Conservation (phyloP, 345 rosid species). For the Aegle marmelos region DNA sequence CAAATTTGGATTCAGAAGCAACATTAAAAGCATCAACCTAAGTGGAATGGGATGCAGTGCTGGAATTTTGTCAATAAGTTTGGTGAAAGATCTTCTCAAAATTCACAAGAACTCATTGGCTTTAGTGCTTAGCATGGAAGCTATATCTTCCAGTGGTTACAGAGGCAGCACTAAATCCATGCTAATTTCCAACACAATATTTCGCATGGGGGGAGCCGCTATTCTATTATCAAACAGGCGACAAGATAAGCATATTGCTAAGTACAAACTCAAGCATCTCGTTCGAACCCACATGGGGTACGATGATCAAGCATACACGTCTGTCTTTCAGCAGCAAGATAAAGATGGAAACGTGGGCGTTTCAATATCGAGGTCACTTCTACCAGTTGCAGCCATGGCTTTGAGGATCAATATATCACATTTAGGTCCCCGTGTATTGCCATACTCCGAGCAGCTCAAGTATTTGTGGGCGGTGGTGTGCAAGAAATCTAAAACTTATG, state of each 20-base stretch:
- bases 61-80: slow-evolving; percentile 45
- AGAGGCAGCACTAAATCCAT: slow-evolving; percentile 44
- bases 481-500: slow-evolving; percentile 23
- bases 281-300: slow-evolving; percentile 57
- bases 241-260: slow-evolving; percentile 37
- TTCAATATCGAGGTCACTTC: slow-evolving; percentile 46
- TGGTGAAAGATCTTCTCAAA: slow-evolving; percentile 52
- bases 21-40: slow-evolving; percentile 52
- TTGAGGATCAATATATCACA: slow-evolving; percentile 42
- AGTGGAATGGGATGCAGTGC: slow-evolving; percentile 74
- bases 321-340: slow-evolving; percentile 48
- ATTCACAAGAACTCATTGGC: slow-evolving; percentile 50
- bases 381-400: slow-evolving; percentile 37
- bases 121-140: slow-evolving; percentile 57
- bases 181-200: slow-evolving; percentile 51
- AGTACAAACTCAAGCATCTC: slow-evolving; percentile 55
- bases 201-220: slow-evolving; percentile 66
- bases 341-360: slow-evolving; percentile 47
- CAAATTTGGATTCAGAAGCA: slow-evolving; percentile 46
- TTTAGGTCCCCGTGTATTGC: slow-evolving; percentile 51
- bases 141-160: slow-evolving; percentile 43
- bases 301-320: slow-evolving; percentile 38
- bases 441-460: slow-evolving; percentile 50
- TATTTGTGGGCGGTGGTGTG: slow-evolving; percentile 31
- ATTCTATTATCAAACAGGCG: slow-evolving; percentile 51